phyloP scores from a whole-genome alignment of 306 rosid species.

The Vigna unguiculata region DNA sequence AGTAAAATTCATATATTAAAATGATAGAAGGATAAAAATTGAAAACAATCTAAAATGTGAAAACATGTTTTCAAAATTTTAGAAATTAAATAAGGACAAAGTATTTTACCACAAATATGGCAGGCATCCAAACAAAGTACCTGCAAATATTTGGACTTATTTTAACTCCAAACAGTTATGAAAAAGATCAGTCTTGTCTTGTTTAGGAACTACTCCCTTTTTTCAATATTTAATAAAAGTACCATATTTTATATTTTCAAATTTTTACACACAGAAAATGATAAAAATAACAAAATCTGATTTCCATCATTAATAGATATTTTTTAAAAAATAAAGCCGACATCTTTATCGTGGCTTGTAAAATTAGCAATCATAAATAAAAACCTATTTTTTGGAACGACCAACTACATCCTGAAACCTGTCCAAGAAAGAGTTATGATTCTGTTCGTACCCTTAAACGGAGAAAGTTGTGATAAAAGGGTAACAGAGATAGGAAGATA shows the following conservation, averaged over 20 bases:
- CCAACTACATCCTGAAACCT: neutral
- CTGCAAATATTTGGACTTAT: neutral
- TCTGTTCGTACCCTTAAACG: neutral
- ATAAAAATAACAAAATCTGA: neutral
- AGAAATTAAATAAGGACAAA: neutral
- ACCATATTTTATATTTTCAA: neutral
- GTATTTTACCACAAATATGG: neutral
- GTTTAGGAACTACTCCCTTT: neutral
- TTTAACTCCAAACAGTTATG: neutral
- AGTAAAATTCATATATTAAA: neutral
- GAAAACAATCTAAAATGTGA: too few relatives aligned
- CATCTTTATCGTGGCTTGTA: neutral
- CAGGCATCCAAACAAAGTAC: neutral
- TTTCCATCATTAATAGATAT: neutral
- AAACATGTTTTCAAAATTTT: neutral
- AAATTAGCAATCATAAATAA: neutral
- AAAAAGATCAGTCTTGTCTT: neutral
- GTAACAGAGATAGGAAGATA: neutral
- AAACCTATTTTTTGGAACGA: neutral
- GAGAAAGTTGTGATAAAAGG: neutral
- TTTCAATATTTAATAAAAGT: neutral
- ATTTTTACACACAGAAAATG: neutral
- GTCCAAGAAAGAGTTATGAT: neutral
- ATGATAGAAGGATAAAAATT: too few relatives aligned
- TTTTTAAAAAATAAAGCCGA: neutral